Evolutionary conservation across 148 eudicot genomes (phyloP), one percentile per base, ranked within the genome.

Genomic region (Vaccinium vitisidaea): DNA sequence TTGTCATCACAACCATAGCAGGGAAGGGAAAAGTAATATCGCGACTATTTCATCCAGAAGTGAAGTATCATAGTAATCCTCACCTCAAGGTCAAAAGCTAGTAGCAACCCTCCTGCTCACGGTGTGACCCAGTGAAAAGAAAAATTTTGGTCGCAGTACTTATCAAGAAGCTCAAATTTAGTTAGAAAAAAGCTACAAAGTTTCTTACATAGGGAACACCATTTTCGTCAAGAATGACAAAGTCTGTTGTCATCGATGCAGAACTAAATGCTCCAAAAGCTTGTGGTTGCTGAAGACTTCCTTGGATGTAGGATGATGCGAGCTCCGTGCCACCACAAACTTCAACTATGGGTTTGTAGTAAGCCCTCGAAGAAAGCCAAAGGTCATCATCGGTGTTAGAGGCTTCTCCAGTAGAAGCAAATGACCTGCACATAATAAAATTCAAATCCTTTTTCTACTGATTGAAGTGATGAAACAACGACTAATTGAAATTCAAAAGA

Each of bases 321-420:
- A 97, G 93, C 87, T 97, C 98, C 25, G 98, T 93, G 87, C 99
- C 99, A 39, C 99, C 99, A 84, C 99, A 97, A 84, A 91, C 88
- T 88, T 97, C 99, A 84, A 95, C 21, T 76, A 97, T 82, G 30
- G 98, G 99, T 79, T 88, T 93, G 88, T 97, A 95, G 86, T 86
- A 91, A 69, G 96, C 88, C 88, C 91, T 92, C 32, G 99, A 94
- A 27, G 99, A 97, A 85, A 95, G 99, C 98, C 99, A 97, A 75
- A 97, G 98, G 90, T 95, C 98, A 86, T 97, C 98, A 86, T 97
- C 98, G 36, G 93, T 86, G 87, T 91, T 95, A 43, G 99, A 97
- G 81, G 96, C 92, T 88, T 97, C 99, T 84, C 99, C 99, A 56
- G 95, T 91, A 61, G 98, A 88, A 71, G 79, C 88, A 88, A 97